Conservation (phyloP, 805 yeast genomes). For the Martiniozyma abietophila region DNA sequence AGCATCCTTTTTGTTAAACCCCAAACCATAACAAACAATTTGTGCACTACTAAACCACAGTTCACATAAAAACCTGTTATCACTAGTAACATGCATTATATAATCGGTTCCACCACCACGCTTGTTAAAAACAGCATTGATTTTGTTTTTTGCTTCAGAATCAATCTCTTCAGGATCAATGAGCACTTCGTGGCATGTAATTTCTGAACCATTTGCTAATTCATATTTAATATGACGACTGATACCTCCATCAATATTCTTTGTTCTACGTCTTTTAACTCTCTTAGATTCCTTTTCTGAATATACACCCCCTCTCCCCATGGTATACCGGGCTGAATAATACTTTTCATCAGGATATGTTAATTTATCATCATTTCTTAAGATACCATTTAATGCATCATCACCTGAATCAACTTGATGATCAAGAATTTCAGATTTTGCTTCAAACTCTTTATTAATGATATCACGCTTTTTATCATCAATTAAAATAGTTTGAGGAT, state of each 20-base stretch:
- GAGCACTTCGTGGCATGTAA: slow-evolving; percentile 13
- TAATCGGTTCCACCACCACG: slow-evolving; percentile 10
- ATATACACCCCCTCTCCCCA: slow-evolving; percentile 14
- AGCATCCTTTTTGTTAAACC: slow-evolving; percentile 9
- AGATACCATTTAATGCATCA: too few relatives aligned
- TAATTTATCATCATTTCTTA: not conserved
- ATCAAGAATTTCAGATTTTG: slow-evolving; percentile 1
- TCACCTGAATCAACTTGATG: too few relatives aligned
- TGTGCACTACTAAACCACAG: slow-evolving; percentile 11
- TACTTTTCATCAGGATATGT: not conserved
- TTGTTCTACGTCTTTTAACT: slow-evolving; percentile 2
- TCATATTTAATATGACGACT: slow-evolving; percentile 5
- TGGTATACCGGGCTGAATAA: slow-evolving; percentile 7
- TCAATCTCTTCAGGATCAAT: slow-evolving; percentile 7
- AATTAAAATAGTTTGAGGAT: slow-evolving; percentile 6
- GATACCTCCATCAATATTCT: slow-evolving; percentile 9
- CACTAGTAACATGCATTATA: slow-evolving; percentile 4
- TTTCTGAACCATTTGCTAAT: slow-evolving; percentile 1
- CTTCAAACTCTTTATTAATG: slow-evolving; percentile 2
- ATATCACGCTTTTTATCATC: slow-evolving; percentile 4
- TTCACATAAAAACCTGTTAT: slow-evolving; percentile 10
- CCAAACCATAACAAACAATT: slow-evolving; percentile 14
- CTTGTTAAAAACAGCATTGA: slow-evolving; percentile 10
- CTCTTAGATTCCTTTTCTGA: slow-evolving; percentile 6
- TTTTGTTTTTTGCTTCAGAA: slow-evolving; percentile 11